Base-by-base conservation (phyloP, 108 stramenopile species). In the Conticribra weissflogii region DNA sequence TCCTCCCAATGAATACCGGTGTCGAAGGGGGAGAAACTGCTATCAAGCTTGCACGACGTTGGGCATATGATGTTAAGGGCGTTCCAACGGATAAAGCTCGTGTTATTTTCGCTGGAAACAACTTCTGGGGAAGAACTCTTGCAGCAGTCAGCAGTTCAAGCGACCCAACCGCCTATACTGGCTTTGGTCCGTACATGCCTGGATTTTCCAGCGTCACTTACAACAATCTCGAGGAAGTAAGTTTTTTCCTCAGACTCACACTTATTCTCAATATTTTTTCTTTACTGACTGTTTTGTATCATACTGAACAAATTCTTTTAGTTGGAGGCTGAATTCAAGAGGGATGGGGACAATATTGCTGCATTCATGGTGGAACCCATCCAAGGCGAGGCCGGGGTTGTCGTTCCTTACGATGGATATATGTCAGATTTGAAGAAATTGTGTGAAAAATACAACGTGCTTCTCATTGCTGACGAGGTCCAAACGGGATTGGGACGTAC, bases 291-390 rank as follows among this genome's bases (percentile, higher is more conserved):
- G 17, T n/a, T 53, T 30, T 25, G 19, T 53, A 16, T 31, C 0
- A 54, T 54, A n/a, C 21, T 33, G 19, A 0, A n/a, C 22, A 0
- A 59, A 29, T 32, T 50, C 1, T 30, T 19, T n/a, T 49, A 73
- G 32, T 71, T 99, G 51, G 96, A 98, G 75, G 82, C 67, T 54
- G 92, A 87, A 64, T 87, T 98, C 23, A 76, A 96, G 69, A 80
- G 74, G 48, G 87, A 98, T 78, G 94, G 79, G 15, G 74, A 62
- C 9, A 89, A 96, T 70, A 96, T 96, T 74, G 97, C 96, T 30
- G 99, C 98, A 9, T 98, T 98, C 76, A 98, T 98, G 97, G 97
- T 98, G 12, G 99, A 99, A 68, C 98, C 98, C 27, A 98, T 99
- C 72, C 97, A 99, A 79, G 99, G 99, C 55, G 99, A 99, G 83